Conservation (phyloP, 192 early-diverging fungal species). For the Backusella tuberculispora region DNA sequence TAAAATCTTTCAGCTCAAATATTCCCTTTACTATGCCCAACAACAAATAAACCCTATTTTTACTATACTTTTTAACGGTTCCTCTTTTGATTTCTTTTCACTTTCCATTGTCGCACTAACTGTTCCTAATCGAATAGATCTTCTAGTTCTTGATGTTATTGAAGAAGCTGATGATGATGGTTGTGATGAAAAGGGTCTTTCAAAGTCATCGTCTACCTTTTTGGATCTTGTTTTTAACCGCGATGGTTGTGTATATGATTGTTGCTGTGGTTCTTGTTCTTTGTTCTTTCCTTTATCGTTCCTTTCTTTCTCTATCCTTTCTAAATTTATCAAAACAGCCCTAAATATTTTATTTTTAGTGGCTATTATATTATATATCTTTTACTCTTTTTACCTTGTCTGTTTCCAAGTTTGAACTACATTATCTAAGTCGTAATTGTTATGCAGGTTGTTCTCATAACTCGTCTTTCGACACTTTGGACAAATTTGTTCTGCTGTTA, state of each 20-base stretch:
- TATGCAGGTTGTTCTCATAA: constrained; percentile 33
- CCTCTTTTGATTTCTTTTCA: not conserved
- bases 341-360: not conserved
- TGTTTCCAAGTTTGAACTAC: constrained; percentile 34
- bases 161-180: not conserved
- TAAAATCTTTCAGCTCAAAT: not conserved
- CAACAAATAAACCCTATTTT: not conserved
- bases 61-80: not conserved
- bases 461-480: constrained; percentile 63
- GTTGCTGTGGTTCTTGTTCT: not conserved
- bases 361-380: not conserved
- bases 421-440: constrained; percentile 37
- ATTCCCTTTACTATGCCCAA: not conserved
- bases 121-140: not conserved
- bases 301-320: not conserved
- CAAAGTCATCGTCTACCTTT: not conserved
- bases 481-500: constrained; percentile 62
- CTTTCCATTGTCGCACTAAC: not conserved
- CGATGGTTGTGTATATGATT: not conserved
- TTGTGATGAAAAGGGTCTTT: not conserved
- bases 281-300: not conserved
- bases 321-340: not conserved
- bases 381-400: constrained; percentile 24
- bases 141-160: not conserved
- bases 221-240: not conserved